Conservation (phyloP, 305 asterid species). For the Salvia sclarea region DNA sequence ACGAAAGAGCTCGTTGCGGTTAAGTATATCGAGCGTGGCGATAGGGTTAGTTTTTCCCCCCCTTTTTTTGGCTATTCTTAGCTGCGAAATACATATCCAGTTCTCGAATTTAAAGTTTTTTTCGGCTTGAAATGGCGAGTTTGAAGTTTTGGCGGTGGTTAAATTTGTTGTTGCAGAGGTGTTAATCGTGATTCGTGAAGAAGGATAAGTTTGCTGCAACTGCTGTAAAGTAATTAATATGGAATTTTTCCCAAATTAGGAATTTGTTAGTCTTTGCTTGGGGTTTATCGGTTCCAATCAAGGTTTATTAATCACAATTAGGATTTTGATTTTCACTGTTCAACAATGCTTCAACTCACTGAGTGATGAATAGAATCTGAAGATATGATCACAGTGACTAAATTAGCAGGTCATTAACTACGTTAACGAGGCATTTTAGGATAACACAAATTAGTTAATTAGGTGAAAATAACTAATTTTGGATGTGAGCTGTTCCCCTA, state of each 20-base stretch:
- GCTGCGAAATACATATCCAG: too few relatives aligned
- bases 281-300: too few relatives aligned
- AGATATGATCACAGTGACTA: not conserved
- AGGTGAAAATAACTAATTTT: not conserved
- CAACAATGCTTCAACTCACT: not conserved
- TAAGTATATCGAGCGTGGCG: constrained; percentile 87
- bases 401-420: not conserved
- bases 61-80: too few relatives aligned
- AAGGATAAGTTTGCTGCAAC: not conserved
- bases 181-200: constrained; percentile 5
- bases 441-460: not conserved
- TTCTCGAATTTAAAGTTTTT: too few relatives aligned
- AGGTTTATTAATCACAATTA: too few relatives aligned
- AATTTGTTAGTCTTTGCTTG: too few relatives aligned
- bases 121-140: too few relatives aligned
- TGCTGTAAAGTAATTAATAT: not conserved
- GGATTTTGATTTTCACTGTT: too few relatives aligned
- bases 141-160: constrained; percentile 3
- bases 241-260: not conserved
- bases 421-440: not conserved
- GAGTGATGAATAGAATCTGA: constrained; percentile 6
- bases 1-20: constrained; percentile 82
- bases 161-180: not conserved
- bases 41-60: constrained; percentile 54
- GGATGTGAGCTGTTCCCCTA: not conserved